Conservation (phyloP, 805 yeast species). For the Monosporozyma servazzii region DNA sequence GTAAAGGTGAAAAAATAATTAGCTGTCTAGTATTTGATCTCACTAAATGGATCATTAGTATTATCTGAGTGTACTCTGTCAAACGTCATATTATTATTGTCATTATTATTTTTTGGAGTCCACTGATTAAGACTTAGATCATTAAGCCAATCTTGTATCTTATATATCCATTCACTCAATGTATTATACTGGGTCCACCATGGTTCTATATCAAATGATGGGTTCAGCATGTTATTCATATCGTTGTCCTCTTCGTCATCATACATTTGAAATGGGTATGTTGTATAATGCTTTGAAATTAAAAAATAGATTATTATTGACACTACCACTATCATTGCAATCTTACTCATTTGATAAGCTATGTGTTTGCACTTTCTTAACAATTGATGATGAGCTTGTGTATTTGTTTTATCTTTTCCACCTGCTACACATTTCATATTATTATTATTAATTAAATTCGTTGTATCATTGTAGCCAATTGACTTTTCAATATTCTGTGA, state of each 20-base stretch:
- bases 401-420: background rate
- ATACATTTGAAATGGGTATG: background rate
- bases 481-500: slow-evolving; percentile 10
- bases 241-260: background rate
- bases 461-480: background rate
- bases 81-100: background rate
- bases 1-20: background rate
- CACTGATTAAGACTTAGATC: background rate
- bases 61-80: background rate
- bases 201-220: background rate
- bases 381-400: background rate
- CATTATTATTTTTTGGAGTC: too few species aligned
- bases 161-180: background rate
- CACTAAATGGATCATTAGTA: background rate
- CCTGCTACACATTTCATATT: background rate
- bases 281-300: background rate
- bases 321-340: background rate
- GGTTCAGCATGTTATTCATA: background rate
- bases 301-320: background rate
- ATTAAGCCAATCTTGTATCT: background rate
- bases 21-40: background rate
- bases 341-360: background rate
- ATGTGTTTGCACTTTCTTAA: background rate
- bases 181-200: background rate
- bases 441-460: background rate